These are phyloP conservation scores for Senna siamea DNA, from an alignment of 306 rosid genomes.

Conservation along the genomic window DNA sequence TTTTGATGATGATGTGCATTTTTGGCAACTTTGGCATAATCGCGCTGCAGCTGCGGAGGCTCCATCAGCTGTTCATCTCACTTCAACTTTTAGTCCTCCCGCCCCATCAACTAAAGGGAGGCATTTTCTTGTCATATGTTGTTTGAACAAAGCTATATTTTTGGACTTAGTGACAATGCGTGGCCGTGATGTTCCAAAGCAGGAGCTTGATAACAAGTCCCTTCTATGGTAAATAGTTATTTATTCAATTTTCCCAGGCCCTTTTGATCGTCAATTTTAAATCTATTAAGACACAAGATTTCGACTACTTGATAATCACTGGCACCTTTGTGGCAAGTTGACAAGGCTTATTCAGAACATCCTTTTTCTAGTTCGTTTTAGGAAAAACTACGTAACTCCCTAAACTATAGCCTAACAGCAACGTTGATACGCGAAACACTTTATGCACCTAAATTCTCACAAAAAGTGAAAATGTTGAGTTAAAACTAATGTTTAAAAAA, in stretches of 20 bases:
- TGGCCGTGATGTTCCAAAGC: conserved; percentile 97
- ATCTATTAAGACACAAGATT: conserved; percentile 24
- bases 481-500: too few species aligned
- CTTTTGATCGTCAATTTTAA: conserved; percentile 14
- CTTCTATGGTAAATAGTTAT: conserved; percentile 76
- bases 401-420: too few species aligned
- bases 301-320: conserved; percentile 27
- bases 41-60: conserved; percentile 97
- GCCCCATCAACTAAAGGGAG: conserved; percentile 95
- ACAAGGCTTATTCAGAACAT: not conserved
- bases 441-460: too few species aligned
- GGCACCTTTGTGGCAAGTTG: not conserved
- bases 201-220: conserved; percentile 93
- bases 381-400: too few species aligned
- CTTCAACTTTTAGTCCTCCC: conserved; percentile 78
- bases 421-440: too few species aligned
- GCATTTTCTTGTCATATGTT: conserved; percentile 96
- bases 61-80: conserved; percentile 74
- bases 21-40: conserved; percentile 94
- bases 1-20: conserved; percentile 92
- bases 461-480: too few species aligned
- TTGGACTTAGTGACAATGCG: conserved; percentile 98
- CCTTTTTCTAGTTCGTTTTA: conserved; percentile 24
- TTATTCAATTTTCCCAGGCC: conserved; percentile 10
- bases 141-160: conserved; percentile 95